Evolutionary conservation across 208 protist species (phyloP), one percentile per base, ranked within the genome.

Genomic region (Crithidia thermophila): DNA sequence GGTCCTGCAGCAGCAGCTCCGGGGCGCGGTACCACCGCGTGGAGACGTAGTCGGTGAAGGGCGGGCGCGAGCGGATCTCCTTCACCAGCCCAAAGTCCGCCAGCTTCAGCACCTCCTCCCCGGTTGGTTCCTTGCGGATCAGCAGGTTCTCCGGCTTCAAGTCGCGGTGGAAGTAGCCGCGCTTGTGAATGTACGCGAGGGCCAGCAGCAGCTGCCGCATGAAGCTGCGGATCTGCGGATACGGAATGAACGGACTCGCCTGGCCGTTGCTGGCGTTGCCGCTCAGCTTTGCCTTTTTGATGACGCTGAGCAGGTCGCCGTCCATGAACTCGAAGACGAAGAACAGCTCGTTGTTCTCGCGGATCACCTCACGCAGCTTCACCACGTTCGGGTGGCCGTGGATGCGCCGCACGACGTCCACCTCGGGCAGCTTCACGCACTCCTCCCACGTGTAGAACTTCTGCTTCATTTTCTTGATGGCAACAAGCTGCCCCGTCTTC

Each of bases 21-120:
- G 99, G 99, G 3, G 99, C 90, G 37, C 99, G 90, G 72, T 99
- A 99, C 98, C 98, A 99, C 7, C 99, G 85, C 23, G 98, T 99
- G 34, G 96, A 97, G 2, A 99, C 97, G 72, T 98, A 98, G 65
- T 98, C 95, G 25, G 98, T 99, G 82, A 98, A 88, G 6, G 85
- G 85, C 7, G 77, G 84, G 3, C 86, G 79, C 10, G 81, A 72
- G 13, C 53, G 61, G 9, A 69, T 75, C 55, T 75, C 61, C 36
- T 75, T 75, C 28, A 69, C 88, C 0, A 97, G 81, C 4, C 93
- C 93, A 79, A 96, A 98, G 72, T 98, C 96, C 1, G 95, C 97
- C 1, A 99, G 73, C 81, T 99, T 99, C 8, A 99, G 56, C 36
- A 90, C 65, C 25, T 98, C 96, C n/a, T 80, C 79, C 1, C 91